A percentile compares a stretch with the other conserved stretches of the same genome.
phyloP scores from a whole-genome alignment of 352 stramenopile species.

The Detonula confervacea region DNA sequence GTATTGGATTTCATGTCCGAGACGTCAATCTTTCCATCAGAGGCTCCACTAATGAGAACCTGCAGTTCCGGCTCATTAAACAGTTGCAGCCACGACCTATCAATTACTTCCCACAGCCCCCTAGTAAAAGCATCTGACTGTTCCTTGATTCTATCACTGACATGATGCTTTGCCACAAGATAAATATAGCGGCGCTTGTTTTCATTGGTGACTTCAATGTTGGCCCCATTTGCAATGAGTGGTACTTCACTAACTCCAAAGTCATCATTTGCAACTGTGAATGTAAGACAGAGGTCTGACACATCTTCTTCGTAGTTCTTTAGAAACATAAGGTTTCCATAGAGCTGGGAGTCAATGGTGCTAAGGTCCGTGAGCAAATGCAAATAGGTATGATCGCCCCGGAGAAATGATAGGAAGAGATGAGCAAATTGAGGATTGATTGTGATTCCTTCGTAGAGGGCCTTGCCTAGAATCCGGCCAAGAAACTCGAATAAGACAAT shows the following conservation, averaged over 20 bases:
- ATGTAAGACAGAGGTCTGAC: constrained; percentile 87
- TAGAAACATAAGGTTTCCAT: constrained; percentile 96
- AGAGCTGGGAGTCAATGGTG: constrained; percentile 93
- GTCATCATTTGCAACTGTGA: constrained; percentile 87
- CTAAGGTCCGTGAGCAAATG: constrained; percentile 93
- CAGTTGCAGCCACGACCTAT: constrained; percentile 90
- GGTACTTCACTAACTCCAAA: constrained; percentile 91
- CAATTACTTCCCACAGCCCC: constrained; percentile 93
- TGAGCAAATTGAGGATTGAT: constrained; percentile 95
- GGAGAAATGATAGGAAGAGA: constrained; percentile 92
- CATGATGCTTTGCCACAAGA: constrained; percentile 94
- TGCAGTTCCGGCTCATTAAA: constrained; percentile 97
- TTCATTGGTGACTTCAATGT: constrained; percentile 92
- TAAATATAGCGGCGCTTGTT: constrained; percentile 96
- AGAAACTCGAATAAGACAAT: constrained; percentile 95
- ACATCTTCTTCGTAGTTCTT: constrained; percentile 94
- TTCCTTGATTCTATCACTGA: constrained; percentile 91
- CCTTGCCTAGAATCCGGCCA: constrained; percentile 82
- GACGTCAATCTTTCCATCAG: constrained; percentile 92
- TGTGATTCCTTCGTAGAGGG: constrained; percentile 94
- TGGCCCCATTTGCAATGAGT: constrained; percentile 90
- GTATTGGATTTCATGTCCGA: constrained; percentile 90
- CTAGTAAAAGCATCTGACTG: constrained; percentile 92
- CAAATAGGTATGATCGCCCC: constrained; percentile 87
- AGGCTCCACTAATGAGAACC: constrained; percentile 92